Percentiles rank a stretch among this genome's conserved stretches.
phyloP scores from a whole-genome alignment of 1,139 yeast species.

The Yamadazyma atlantica region DNA sequence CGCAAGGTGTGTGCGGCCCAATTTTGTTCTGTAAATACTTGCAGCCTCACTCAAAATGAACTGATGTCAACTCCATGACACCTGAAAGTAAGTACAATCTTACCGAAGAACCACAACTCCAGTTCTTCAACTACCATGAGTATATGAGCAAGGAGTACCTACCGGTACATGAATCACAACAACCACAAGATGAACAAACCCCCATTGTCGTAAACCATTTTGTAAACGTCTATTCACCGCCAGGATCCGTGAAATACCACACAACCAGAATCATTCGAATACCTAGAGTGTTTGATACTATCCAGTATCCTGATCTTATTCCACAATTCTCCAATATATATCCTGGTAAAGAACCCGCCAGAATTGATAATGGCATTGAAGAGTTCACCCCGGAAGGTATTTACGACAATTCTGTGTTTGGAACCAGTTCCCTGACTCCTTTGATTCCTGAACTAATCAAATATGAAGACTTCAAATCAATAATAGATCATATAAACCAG shows the following conservation, averaged over 20 bases:
- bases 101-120: slow-evolving; percentile 13
- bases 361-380: slow-evolving; percentile 23
- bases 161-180: neutral
- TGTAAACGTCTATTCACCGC: slow-evolving; percentile 50
- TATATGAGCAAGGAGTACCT: slow-evolving; percentile 39
- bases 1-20: neutral
- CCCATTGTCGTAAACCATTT: slow-evolving; percentile 60
- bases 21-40: too few species aligned
- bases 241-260: slow-evolving; percentile 25
- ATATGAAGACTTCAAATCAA: slow-evolving; percentile 34
- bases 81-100: slow-evolving; percentile 10
- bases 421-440: slow-evolving; percentile 56
- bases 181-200: too few species aligned
- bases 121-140: slow-evolving; percentile 69
- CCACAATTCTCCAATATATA: slow-evolving; percentile 59
- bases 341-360: slow-evolving; percentile 74
- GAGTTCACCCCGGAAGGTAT: slow-evolving; percentile 38
- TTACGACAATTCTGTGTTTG: slow-evolving; percentile 44
- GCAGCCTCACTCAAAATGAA: too few species aligned
- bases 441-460: slow-evolving; percentile 41
- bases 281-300: slow-evolving; percentile 49
- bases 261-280: slow-evolving; percentile 61
- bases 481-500: slow-evolving; percentile 48
- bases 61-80: slow-evolving; percentile 2
- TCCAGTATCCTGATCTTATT: slow-evolving; percentile 30